Base-by-base conservation (phyloP, 1,284 basidiomycete species). In the Fomes fomentarius region DNA sequence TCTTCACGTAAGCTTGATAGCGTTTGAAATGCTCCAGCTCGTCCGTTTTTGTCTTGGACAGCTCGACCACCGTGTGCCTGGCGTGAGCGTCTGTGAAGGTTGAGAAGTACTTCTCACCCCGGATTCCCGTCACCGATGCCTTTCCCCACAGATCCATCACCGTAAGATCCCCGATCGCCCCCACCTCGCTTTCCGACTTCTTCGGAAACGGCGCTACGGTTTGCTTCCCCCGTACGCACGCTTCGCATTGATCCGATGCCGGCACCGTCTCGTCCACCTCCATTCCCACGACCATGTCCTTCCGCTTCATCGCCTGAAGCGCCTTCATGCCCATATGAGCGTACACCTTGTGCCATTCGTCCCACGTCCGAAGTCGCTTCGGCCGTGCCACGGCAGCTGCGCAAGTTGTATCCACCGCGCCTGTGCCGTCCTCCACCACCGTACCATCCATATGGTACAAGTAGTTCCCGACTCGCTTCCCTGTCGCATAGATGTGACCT, bases 81-180 rank as follows among this genome's bases (percentile, higher is more conserved):
- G 60, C 57, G 0, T 35, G 25, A 41, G 64, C 64, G 43, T 73
- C 68, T 0, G 64, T 72, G 57, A 68, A 70, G 0, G 61, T 57
- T 12, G 66, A 52, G 42, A 61, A 65, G 45, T 73, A 74, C 1
- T 12, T 30, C 14, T 63, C 49, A 3, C 64, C 51, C 2, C 64
- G 54, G 15, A 70, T 52, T 2, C 70, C 69, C 41, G 58, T 28
- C 2, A 65, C 56, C 1, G 50, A 57, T 2, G 74, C 50, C 12
- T 71, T 71, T 15, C 74, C 75, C 75, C 74, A 76, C 6, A 76
- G 41, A 48, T 78, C 74, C 0, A 63, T 64, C 37, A 73, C 69
- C 9, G 74, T 60, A 7, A 72, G 61, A 28, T 73, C 70, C 1
- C 74, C 73, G 45, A 74, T 44, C 26, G 58, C 35, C 1, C 33